Evolutionary conservation across 1,284 basidiomycete genomes (phyloP).

Genomic region (Naganishia sp.): DNA sequence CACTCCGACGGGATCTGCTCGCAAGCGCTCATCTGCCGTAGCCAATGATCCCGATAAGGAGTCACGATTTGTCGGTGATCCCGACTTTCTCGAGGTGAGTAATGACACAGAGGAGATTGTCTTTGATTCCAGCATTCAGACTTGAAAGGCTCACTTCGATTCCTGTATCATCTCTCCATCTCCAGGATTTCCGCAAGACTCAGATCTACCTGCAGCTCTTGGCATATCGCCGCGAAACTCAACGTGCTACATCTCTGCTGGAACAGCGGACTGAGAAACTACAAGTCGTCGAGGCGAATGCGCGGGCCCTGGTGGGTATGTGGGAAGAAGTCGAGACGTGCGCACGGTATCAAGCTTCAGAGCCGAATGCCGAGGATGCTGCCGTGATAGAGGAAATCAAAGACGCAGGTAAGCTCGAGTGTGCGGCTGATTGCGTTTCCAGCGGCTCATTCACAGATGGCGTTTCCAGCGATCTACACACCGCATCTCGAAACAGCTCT

Average conservation of each 20-base stretch:
- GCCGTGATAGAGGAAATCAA: conserved; percentile 3
- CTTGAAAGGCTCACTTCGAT: background rate
- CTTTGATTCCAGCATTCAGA: background rate
- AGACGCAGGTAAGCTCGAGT: background rate
- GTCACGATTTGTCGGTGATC: conserved; percentile 31
- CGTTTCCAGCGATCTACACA: conserved; percentile 1
- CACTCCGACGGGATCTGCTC: conserved; percentile 10
- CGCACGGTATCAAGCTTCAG: conserved; percentile 7
- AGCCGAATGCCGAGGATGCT: conserved; percentile 11
- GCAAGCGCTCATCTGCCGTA: background rate
- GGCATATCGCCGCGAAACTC: conserved; percentile 16
- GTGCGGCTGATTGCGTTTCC: too few relatives aligned
- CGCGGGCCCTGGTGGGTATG: conserved; percentile 7
- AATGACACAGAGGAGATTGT: background rate
- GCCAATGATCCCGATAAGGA: conserved; percentile 23
- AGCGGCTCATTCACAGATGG: background rate
- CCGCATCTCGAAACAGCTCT: conserved; percentile 15
- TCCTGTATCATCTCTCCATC: background rate
- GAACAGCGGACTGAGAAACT: conserved; percentile 18
- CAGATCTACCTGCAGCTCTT: conserved; percentile 28
- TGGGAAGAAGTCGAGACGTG: conserved; percentile 21
- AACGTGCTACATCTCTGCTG: conserved; percentile 23
- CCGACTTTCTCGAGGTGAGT: conserved; percentile 29
- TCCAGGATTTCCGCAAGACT: conserved; percentile 26
- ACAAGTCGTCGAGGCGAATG: conserved; percentile 19